phyloP scores from a whole-genome alignment of 176 grass and related monocot genomes.

The Eleusine indica region DNA sequence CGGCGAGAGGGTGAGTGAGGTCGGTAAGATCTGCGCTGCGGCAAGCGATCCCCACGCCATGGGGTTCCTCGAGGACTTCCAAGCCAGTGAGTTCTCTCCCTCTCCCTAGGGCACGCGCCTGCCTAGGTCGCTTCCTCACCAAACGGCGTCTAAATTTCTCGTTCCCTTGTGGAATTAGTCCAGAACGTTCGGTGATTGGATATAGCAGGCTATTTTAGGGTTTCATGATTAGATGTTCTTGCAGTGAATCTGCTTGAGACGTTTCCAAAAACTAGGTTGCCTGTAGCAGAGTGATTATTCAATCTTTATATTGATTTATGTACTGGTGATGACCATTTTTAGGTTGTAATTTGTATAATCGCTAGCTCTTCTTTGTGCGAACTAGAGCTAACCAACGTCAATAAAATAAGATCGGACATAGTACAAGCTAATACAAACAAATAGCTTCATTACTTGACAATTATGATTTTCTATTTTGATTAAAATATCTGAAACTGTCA shows the following conservation, averaged over 20 bases:
- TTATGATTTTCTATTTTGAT: conserved; percentile 25
- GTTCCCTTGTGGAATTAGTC: neutral
- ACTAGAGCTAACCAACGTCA: neutral
- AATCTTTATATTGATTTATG: conserved; percentile 7
- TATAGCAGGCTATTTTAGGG: neutral
- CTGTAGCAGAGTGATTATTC: conserved; percentile 21
- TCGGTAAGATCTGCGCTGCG: neutral
- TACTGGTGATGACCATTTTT: neutral
- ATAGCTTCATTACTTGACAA: neutral
- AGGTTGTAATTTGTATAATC: neutral
- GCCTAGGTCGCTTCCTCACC: conserved; percentile 10
- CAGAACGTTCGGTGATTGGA: conserved; percentile 7
- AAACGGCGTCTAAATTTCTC: neutral
- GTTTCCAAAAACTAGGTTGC: conserved; percentile 7
- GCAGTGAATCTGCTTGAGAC: neutral
- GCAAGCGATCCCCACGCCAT: conserved; percentile 25
- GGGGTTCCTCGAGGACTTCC: conserved; percentile 74
- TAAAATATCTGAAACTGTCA: neutral
- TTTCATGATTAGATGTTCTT: conserved; percentile 10
- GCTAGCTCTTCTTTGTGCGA: neutral
- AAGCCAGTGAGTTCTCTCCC: conserved; percentile 58
- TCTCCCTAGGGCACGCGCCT: conserved; percentile 33
- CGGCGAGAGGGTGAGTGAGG: neutral
- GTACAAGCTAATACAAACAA: neutral
- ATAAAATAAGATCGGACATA: neutral